Percentiles rank a stretch among this genome's conserved stretches.
Conservation (phyloP, 2,329 filamentous ascomycete genomes). For the Microcyclosporella mali region DNA sequence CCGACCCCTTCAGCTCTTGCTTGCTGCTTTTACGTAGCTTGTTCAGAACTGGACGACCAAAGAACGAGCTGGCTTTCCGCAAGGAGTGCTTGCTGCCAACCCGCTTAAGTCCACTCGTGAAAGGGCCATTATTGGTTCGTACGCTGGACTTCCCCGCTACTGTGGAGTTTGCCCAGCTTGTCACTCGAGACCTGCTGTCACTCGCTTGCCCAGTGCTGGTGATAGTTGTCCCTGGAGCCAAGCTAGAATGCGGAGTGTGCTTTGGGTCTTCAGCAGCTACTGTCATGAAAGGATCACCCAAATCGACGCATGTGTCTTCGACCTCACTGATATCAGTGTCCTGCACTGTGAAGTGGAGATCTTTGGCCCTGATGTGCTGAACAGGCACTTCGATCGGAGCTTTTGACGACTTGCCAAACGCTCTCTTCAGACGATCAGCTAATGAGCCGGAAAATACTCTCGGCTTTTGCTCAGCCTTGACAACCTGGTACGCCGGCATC, state of each 20-base stretch:
- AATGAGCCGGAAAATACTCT: constrained; percentile 58
- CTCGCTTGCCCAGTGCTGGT: constrained; percentile 44
- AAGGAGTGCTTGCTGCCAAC: constrained; percentile 15
- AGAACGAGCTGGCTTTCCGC: constrained; percentile 28
- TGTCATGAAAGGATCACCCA: constrained; percentile 18
- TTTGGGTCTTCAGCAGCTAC: constrained; percentile 7
- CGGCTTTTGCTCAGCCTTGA: constrained; percentile 32
- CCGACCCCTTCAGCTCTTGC: constrained; percentile 24
- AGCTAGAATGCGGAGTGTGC: neutral
- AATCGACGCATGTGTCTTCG: constrained; percentile 7
- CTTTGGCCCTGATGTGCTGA: constrained; percentile 46
- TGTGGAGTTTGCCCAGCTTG: constrained; percentile 65
- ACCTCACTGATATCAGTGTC: constrained; percentile 13
- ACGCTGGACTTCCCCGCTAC: constrained; percentile 49
- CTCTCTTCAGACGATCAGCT: constrained; percentile 54
- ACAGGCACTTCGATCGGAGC: constrained; percentile 38
- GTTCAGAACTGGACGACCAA: constrained; percentile 26
- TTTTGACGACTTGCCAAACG: constrained; percentile 44
- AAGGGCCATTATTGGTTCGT: constrained; percentile 30
- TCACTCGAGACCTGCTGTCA: constrained; percentile 59
- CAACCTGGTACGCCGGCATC: neutral
- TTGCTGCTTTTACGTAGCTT: constrained; percentile 26
- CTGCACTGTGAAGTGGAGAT: constrained; percentile 20
- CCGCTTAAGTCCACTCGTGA: constrained; percentile 2
- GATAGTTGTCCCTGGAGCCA: constrained; percentile 18